These are phyloP conservation scores for Thraustochytrium sp. DNA, from an alignment of 352 stramenopile species.

Conservation along the genomic window DNA sequence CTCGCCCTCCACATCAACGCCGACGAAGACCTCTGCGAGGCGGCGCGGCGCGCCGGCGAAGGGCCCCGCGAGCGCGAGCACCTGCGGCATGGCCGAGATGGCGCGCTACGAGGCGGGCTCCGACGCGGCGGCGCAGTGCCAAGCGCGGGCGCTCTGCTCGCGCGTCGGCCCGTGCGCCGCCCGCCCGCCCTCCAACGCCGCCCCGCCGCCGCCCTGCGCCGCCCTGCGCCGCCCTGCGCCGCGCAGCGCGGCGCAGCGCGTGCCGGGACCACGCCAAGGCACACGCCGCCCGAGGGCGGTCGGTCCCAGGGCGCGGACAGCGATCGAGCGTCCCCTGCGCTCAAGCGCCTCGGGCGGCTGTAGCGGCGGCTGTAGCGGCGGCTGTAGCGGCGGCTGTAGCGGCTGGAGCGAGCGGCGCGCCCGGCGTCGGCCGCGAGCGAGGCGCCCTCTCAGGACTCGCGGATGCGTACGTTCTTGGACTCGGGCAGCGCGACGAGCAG, in stretches of 20 bases:
- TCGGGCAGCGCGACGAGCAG: conserved; percentile 5
- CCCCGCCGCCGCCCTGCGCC: no score
- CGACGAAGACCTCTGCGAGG: not conserved
- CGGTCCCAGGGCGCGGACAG: no score
- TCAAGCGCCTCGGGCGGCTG: no score
- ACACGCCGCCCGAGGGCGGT: no score
- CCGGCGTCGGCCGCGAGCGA: not conserved
- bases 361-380: no score
- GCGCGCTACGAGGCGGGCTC: not conserved
- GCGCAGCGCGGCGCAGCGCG: no score
- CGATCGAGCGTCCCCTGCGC: no score
- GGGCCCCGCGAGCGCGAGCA: not conserved
- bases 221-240: no score
- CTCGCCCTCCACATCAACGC: not conserved
- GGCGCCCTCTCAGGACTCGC: no score
- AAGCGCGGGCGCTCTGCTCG: not conserved
- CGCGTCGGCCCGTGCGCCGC: no score
- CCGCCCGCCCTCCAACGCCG: no score
- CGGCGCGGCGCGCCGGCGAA: not conserved
- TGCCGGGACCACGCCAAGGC: no score
- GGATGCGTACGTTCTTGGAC: not conserved
- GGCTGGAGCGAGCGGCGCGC: not conserved
- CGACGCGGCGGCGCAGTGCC: not conserved
- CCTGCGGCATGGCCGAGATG: not conserved
- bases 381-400: not conserved